These are phyloP conservation scores for Parathielavia appendiculata DNA, from an alignment of 495 filamentous ascomycete genomes.

Conservation along the genomic window DNA sequence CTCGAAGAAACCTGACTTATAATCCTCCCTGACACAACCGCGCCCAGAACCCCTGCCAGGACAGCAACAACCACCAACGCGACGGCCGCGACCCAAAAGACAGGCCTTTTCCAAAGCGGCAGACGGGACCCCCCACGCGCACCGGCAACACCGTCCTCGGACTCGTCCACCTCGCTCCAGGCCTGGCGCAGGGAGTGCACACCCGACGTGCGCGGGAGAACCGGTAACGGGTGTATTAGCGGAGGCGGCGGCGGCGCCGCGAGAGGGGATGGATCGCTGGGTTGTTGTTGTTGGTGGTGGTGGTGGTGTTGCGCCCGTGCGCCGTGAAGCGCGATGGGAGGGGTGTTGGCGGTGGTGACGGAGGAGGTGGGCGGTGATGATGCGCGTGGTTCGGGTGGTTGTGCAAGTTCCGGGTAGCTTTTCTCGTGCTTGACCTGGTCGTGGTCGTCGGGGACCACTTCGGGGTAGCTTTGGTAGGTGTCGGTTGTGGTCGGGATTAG, in stretches of 20 bases:
- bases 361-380: not conserved
- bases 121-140: not conserved
- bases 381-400: not conserved
- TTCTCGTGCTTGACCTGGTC: conserved; percentile 9
- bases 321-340: not conserved
- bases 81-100: conserved; percentile 19
- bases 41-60: conserved; percentile 23
- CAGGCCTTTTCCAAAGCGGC: conserved; percentile 6
- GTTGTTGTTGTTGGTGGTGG: not conserved
- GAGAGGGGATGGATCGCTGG: not conserved
- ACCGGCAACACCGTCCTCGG: not conserved
- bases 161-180: conserved; percentile 11
- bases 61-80: conserved; percentile 14
- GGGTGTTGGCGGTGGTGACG: not conserved
- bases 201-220: conserved; percentile 5
- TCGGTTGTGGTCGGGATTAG: conserved; percentile 15
- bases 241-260: not conserved
- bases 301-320: not conserved
- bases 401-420: conserved; percentile 20
- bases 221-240: not conserved
- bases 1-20: not conserved
- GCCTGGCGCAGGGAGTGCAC: conserved; percentile 12
- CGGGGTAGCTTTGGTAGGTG: conserved; percentile 15
- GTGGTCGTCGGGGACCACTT: conserved; percentile 14
- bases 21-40: conserved; percentile 18